Evolutionary conservation across 73 alveolate species (phyloP), one percentile per base, ranked within the genome.

Genomic region (Stentor coeruleus): DNA sequence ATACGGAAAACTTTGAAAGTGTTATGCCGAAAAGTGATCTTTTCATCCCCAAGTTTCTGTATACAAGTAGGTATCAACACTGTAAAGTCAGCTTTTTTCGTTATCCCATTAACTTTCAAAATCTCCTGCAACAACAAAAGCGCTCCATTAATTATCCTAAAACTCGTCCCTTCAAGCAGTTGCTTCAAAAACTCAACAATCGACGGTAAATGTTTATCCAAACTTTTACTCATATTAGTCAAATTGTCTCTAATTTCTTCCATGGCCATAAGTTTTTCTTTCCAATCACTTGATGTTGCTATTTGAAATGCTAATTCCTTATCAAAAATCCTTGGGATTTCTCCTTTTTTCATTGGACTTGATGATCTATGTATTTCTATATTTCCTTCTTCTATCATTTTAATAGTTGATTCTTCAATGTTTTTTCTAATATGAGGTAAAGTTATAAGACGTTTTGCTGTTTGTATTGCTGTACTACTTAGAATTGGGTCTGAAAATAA

Each of bases 241-340:
- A 66, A 33, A 31, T 31, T 66, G 11, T 66, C 79, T 31, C 37
- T 66, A 20, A 66, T 1, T 2, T 66, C 79, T 66, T 66, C 79
- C 79, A 66, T 66, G 20, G 79, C 79, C n/a, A 31, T 66, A 1
- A 66, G 37, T 66, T 66, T 66, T 66, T 66, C 79, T 33, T 66
- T 66, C 79, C 79, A 66, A 31, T 31, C 37, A 20, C 49, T 28
- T 37, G 49, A 28, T 66, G 79, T 28, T 28, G 79, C 37, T 26
- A 66, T 66, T 0, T 66, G 79, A 26, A 28, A 40, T 0, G 79
- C 79, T 14, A 66, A 33, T 0, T 66, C 79, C 37, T 20, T 20
- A 31, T 66, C 79, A 1, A 66, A 66, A 66, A 66, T 66, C 37
- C 79, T 66, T 2, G 79, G 79, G 1, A 66, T 40, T 28, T 66